Evolutionary conservation across 139 green algal species (phyloP).

Genomic region (Bryopsis sp.): DNA sequence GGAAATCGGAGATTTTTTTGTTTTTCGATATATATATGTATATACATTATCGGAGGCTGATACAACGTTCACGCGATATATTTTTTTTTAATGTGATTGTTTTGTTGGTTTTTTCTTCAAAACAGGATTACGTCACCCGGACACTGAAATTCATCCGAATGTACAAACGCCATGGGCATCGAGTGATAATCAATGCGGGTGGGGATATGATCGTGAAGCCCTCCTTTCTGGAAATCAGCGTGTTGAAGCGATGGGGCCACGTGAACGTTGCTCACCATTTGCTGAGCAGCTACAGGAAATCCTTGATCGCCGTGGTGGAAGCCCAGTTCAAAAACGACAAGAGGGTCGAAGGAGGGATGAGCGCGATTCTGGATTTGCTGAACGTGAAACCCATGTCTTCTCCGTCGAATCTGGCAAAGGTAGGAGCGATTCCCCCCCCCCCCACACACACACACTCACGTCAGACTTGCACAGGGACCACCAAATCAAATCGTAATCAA

Average conservation of each 20-base stretch:
- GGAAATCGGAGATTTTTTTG: no score
- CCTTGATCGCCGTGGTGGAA: slow-evolving; percentile 1
- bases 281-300: slow-evolving; percentile 13
- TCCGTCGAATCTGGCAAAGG: no score
- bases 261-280: slow-evolving; percentile 17
- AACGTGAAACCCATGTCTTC: no score
- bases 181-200: slow-evolving; percentile 35
- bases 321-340: slow-evolving; percentile 10
- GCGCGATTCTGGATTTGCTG: no score
- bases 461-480: no score
- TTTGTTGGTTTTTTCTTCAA: no score
- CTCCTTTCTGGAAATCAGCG: slow-evolving; percentile 14
- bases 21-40: no score
- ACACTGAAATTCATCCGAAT: slow-evolving; percentile 32
- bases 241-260: neutral
- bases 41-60: no score
- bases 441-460: no score
- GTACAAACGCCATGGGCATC: slow-evolving; percentile 47
- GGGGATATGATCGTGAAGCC: slow-evolving; percentile 36
- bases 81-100: neutral
- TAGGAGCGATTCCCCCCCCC: no score
- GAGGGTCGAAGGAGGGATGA: slow-evolving; percentile 11
- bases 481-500: no score
- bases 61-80: no score
- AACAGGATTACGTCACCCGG: slow-evolving; percentile 28